These are phyloP conservation scores for Fusarium pseudonygamai DNA, from an alignment of 2,329 filamentous ascomycete species.

Conservation along the genomic window DNA sequence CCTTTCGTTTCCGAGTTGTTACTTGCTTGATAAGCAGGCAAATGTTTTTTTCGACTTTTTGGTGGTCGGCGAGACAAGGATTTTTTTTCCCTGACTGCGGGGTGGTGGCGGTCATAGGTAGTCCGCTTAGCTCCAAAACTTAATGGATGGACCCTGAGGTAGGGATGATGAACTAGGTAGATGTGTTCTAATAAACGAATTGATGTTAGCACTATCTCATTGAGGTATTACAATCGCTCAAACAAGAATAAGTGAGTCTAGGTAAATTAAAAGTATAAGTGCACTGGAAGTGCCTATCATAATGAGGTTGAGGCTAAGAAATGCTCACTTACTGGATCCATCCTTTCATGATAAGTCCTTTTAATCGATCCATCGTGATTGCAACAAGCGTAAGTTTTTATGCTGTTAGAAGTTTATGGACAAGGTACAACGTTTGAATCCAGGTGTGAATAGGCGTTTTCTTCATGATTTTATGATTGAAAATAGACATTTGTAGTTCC, in stretches of 20 bases:
- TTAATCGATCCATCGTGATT: not conserved
- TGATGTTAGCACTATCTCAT: not conserved
- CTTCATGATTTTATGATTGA: not conserved
- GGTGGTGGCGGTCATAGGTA: slow-evolving; percentile 39
- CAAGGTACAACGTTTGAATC: not conserved
- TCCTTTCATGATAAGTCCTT: not conserved
- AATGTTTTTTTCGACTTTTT: slow-evolving; percentile 21
- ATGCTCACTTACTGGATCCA: not conserved
- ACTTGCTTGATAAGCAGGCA: slow-evolving; percentile 45
- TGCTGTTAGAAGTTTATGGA: not conserved
- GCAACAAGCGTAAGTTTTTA: not conserved
- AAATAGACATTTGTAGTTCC: not conserved
- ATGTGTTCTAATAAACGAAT: not conserved
- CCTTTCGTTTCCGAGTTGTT: slow-evolving; percentile 16
- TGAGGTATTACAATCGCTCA: no score
- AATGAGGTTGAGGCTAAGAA: not conserved
- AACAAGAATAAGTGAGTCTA: not conserved
- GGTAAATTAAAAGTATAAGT: not conserved
- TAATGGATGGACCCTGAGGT: not conserved
- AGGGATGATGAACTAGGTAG: not conserved
- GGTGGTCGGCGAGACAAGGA: slow-evolving; percentile 33
- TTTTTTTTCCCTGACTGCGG: slow-evolving; percentile 41
- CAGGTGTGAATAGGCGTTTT: not conserved
- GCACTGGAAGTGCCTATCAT: not conserved
- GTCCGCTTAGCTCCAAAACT: not conserved